Evolutionary conservation across 2,329 filamentous ascomycete species (phyloP).

Genomic region (Ramularia collo-cygni): DNA sequence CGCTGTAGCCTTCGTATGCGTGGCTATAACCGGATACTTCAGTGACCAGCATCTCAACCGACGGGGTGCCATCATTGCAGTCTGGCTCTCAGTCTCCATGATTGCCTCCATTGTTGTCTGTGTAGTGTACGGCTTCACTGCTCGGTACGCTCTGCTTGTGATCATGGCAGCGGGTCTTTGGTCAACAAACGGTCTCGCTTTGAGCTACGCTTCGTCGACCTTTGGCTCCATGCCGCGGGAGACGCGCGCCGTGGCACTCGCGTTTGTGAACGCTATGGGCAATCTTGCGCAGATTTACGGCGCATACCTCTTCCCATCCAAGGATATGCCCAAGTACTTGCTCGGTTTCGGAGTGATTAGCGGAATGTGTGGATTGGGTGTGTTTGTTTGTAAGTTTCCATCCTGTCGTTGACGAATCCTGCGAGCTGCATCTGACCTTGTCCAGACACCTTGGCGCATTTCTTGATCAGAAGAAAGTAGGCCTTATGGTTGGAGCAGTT

Average conservation of each 20-base stretch:
- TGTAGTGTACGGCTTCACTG: conserved; percentile 44
- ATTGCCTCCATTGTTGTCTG: conserved; percentile 36
- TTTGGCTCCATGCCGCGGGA: conserved; percentile 41
- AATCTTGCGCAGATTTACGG: conserved; percentile 32
- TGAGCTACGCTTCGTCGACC: conserved; percentile 47
- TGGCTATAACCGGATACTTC: conserved; percentile 41
- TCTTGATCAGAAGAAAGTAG: conserved; percentile 9
- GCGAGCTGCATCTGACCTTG: no score
- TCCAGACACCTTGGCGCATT: conserved; percentile 13
- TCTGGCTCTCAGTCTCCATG: conserved; percentile 40
- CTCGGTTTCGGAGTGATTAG: conserved; percentile 37
- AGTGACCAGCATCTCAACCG: conserved; percentile 41
- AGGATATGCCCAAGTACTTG: conserved; percentile 29
- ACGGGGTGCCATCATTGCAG: conserved; percentile 44
- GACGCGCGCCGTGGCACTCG: conserved; percentile 26
- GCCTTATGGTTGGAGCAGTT: no score
- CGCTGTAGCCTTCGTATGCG: conserved; percentile 46
- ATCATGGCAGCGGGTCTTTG: conserved; percentile 51
- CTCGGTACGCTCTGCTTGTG: conserved; percentile 49
- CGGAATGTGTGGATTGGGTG: conserved; percentile 34
- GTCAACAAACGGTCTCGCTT: conserved; percentile 46
- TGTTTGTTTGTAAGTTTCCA: conserved; percentile 20
- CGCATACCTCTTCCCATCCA: conserved; percentile 30
- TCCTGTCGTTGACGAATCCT: no score
- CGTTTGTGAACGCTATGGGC: conserved; percentile 27